Percentiles rank a stretch among this genome's conserved stretches.
Evolutionary conservation across 495 filamentous ascomycete species (phyloP).

Genomic region (Penicillium verhagenii): DNA sequence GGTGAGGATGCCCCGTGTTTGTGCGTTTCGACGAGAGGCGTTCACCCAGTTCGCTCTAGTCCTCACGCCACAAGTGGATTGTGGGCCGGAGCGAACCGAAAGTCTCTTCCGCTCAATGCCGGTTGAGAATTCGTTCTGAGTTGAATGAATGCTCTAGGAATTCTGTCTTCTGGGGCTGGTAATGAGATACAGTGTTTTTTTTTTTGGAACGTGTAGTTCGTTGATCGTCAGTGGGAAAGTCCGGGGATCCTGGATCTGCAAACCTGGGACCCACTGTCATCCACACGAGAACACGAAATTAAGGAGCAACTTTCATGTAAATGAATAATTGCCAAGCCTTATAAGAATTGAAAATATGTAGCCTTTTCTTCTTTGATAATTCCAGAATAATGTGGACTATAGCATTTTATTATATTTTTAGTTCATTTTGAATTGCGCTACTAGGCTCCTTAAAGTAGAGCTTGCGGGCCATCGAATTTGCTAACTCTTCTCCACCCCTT

Average conservation of each 20-base stretch:
- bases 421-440: too few relatives aligned
- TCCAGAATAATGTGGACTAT: too few relatives aligned
- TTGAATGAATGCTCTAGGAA: neutral
- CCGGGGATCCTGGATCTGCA: neutral
- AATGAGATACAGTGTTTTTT: neutral
- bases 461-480: too few relatives aligned
- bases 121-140: neutral
- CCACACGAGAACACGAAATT: too few relatives aligned
- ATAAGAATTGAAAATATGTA: too few relatives aligned
- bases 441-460: too few relatives aligned
- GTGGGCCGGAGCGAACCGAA: constrained; percentile 15
- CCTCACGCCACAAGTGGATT: constrained; percentile 16
- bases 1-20: constrained; percentile 8
- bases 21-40: constrained; percentile 13
- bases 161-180: neutral
- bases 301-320: too few relatives aligned
- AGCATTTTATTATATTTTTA: too few relatives aligned
- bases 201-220: neutral
- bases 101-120: neutral
- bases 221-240: neutral
- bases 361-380: too few relatives aligned
- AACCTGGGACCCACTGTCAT: too few relatives aligned
- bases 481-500: too few relatives aligned
- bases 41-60: constrained; percentile 5
- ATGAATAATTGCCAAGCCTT: too few relatives aligned